phyloP scores from a whole-genome alignment of 345 rosid genomes.

The Brassica juncea region DNA sequence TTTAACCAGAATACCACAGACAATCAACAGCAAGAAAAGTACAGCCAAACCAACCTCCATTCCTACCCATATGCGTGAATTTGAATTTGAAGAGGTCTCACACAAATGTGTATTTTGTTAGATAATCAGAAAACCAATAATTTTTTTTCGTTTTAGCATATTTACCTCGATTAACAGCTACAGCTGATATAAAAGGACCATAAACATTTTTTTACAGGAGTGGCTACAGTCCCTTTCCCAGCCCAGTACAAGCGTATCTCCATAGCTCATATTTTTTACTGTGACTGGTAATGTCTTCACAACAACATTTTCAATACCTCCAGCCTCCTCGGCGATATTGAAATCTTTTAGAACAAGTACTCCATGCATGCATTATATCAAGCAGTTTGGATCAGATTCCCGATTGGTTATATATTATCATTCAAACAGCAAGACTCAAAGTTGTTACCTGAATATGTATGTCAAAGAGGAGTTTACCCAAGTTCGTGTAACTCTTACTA shows the following conservation, averaged over 20 bases:
- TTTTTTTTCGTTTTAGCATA: no score
- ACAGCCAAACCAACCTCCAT: background rate
- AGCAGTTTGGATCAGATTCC: background rate
- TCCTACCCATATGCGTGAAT: background rate
- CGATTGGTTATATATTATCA: background rate
- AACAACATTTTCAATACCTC: background rate
- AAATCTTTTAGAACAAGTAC: background rate
- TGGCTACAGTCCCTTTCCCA: background rate
- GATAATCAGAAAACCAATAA: background rate
- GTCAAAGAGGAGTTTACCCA: background rate
- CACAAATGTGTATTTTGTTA: no score
- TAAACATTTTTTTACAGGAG: background rate
- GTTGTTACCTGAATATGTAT: background rate
- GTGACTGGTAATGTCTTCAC: conserved; percentile 1
- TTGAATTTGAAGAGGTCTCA: background rate
- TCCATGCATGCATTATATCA: background rate
- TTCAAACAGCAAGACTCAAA: background rate
- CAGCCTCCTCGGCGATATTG: background rate
- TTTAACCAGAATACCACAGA: background rate
- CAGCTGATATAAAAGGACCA: background rate
- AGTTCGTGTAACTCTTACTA: background rate
- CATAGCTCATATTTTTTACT: background rate
- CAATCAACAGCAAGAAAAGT: background rate
- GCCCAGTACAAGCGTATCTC: background rate
- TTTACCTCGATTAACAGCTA: background rate